A percentile compares a stretch with the other conserved stretches of the same genome.
These are phyloP conservation scores for Postia placenta DNA, from an alignment of 768 basidiomycete genomes.

Conservation along the genomic window DNA sequence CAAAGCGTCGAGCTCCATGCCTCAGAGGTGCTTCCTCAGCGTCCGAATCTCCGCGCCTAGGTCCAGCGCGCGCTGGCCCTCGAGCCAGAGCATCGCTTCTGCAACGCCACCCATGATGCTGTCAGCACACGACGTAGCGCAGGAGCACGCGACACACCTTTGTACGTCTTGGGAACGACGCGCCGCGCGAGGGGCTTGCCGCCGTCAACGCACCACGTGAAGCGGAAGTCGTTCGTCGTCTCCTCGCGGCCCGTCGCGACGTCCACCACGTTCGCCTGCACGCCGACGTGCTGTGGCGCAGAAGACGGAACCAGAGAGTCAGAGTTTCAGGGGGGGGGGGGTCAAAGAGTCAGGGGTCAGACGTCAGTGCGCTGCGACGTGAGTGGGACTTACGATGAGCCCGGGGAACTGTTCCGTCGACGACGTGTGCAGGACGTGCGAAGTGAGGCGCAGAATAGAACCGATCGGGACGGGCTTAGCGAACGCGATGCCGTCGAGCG, in stretches of 20 bases:
- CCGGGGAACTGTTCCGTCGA: constrained; percentile 44
- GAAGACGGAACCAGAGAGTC: not conserved
- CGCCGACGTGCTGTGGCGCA: constrained; percentile 58
- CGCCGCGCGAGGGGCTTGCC: constrained; percentile 31
- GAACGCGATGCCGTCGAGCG: constrained; percentile 78
- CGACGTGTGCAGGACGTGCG: constrained; percentile 57
- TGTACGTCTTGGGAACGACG: constrained; percentile 66
- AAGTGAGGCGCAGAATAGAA: constrained; percentile 68
- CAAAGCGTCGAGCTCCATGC: no score
- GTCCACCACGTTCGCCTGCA: constrained; percentile 68
- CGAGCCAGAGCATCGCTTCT: constrained; percentile 86
- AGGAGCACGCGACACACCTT: constrained; percentile 38
- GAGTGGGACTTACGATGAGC: constrained; percentile 45
- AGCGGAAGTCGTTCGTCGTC: constrained; percentile 71
- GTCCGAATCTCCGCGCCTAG: constrained; percentile 61
- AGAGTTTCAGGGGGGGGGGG: no score
- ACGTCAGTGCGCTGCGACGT: not conserved
- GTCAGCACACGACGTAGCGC: no score
- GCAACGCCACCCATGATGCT: no score
- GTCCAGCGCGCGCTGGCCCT: constrained; percentile 67
- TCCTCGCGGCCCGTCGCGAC: constrained; percentile 57
- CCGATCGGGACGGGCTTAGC: constrained; percentile 79
- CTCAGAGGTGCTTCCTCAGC: constrained; percentile 11
- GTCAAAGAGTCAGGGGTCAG: not conserved
- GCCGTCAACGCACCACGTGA: constrained; percentile 57